Evolutionary conservation across 345 rosid genomes (phyloP), one percentile per base, ranked within the genome.

Genomic region (Populus alba): DNA sequence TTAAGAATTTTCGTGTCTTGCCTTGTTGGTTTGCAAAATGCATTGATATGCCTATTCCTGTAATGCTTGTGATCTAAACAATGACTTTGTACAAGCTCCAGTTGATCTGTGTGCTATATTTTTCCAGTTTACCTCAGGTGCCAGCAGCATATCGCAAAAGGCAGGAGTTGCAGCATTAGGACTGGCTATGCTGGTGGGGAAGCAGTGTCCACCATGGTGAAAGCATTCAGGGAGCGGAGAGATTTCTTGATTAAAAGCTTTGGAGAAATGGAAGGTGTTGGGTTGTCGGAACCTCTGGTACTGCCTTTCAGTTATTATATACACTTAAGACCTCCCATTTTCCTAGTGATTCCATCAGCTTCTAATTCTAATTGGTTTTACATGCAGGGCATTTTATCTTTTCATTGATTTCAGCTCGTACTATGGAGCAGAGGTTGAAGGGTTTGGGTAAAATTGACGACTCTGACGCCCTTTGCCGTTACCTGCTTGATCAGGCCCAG

Each of bases 151-250:
- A 74, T 77, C 99, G 72, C 98, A 97, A 62, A 94, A 88, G 78
- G 99, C 99, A 35, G 99, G 84, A 81, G 87, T 92, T 81, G 98
- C 97, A 66, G 95, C 97, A 39, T 83, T 97, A 76, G 98, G 93
- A 35, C 70, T 97, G 99, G 99, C n/a, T 89, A 92, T 81, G 97
- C 95, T 9, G 99, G 99, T 23, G 97, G 99, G 18, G 93, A 97
- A 86, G 90, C 89, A 9, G 92, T 97, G 55, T 78, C 93, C 17
- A 86, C 80, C 3, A 97, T 94, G 99, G 97, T 92, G 31, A 90
- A 88, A 84, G 93, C 98, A 62, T 97, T 94, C 81, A 84, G 88
- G 87, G 98, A 97, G 75, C 86, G 99, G 25, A 90, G 97, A 81
- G 99, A 97, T 86, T 92, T 85, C 87, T 89, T 97, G 87, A 86